Evolutionary conservation across 2,329 filamentous ascomycete genomes (phyloP), one percentile per base, ranked within the genome.

Genomic region (Torrubiella hemipterigena): DNA sequence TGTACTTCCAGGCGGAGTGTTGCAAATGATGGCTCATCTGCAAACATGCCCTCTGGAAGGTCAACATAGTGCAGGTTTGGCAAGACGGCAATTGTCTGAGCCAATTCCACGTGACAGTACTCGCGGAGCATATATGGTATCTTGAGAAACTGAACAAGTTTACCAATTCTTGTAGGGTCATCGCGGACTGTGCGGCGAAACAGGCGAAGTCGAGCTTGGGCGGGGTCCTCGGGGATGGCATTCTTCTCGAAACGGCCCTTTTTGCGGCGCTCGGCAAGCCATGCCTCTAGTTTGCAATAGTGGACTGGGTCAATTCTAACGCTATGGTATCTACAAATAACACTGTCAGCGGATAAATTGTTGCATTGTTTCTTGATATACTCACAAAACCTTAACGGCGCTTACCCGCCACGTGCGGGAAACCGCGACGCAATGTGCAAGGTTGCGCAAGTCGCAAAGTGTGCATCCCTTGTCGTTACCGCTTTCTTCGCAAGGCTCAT

Each of bases 61-160:
- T 96, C 89, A 42, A 94, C 79, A 52, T 91, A 95, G 51, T 74
- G 79, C 27, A 96, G 63, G 47, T 89, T 86, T 18, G 85, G 83
- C 26, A 89, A 67, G 16, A 87, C 81, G 22, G 85, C 84, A 29
- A 95, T 80, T 17, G 82, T 84, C 30, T 86, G 76, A 8, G 89
- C 87, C 29, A 95, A 70, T 40, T 89, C 82, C 32, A 81, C 71
- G 51, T 91, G 85, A 51, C 73, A 81, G 2, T 82, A 82, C 59
- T 95, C 85, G 35, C 89, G 77, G 32, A 89, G 79, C 89, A 95
- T 95, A 55, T 94, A 95, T 6, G 89, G 85, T 36, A 85, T 77
- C 62, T 94, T 93, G 47, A 96, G 65, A 45, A 79, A 86, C 47
- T 78, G 61, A 5, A 94, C 83, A 25, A 74, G 63, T 33, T 69